phyloP scores from a whole-genome alignment of 495 filamentous ascomycete genomes.

The Neurospora pannonica region DNA sequence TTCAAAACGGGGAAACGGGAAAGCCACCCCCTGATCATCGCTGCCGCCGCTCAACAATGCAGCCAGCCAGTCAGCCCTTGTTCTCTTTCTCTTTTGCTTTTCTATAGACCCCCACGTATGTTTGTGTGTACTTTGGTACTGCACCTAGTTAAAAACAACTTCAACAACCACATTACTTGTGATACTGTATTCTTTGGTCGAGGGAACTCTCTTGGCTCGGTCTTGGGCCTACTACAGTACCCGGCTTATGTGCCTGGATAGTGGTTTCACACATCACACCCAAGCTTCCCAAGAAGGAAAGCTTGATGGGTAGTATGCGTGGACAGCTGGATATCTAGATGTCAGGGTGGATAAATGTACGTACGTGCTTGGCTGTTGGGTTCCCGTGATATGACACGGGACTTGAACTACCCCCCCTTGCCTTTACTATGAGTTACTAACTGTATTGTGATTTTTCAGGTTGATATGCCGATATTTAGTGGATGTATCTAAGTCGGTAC shows the following conservation, averaged over 20 bases:
- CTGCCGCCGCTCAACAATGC: not conserved
- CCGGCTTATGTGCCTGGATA: not conserved
- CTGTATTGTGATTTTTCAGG: not conserved
- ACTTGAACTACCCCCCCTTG: not conserved
- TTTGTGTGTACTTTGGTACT: not conserved
- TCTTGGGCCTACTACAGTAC: not conserved
- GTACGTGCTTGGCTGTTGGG: not conserved
- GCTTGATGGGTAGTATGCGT: not conserved
- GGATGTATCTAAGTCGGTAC: not conserved
- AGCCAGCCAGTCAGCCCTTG: not conserved
- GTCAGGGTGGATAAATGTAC: not conserved
- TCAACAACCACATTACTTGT: not conserved
- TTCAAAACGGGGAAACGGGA: not conserved
- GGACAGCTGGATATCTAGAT: not conserved
- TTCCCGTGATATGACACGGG: not conserved
- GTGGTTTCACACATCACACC: not conserved
- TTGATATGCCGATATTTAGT: not conserved
- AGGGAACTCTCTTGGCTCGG: not conserved
- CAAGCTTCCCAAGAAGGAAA: not conserved
- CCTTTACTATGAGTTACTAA: not conserved
- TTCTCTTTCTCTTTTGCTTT: not conserved
- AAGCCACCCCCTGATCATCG: not conserved
- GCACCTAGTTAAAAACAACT: not conserved
- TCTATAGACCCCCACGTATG: not conserved
- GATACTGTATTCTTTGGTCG: not conserved